These are phyloP conservation scores for Diutina mesorugosa DNA, from an alignment of 1,139 yeast species.

Conservation along the genomic window DNA sequence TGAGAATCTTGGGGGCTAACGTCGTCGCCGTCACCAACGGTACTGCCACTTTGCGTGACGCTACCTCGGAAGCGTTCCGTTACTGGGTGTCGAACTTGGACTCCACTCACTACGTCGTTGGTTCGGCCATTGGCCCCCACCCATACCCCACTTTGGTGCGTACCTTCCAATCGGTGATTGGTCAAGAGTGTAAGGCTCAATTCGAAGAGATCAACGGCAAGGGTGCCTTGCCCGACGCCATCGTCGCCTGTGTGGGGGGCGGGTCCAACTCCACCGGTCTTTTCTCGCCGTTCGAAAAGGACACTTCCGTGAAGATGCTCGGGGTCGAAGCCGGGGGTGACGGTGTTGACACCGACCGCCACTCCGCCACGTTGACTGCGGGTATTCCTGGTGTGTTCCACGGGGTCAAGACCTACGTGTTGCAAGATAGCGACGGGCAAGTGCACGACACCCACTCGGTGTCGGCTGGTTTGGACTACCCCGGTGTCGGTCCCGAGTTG, in stretches of 20 bases:
- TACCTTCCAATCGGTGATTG: constrained; percentile 96
- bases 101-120: constrained; percentile 87
- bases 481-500: constrained; percentile 98
- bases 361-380: constrained; percentile 85
- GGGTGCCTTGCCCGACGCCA: constrained; percentile 81
- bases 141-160: constrained; percentile 97
- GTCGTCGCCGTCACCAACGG: constrained; percentile 92
- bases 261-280: constrained; percentile 96
- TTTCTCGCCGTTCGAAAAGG: constrained; percentile 88
- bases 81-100: constrained; percentile 85
- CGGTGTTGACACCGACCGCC: constrained; percentile 75
- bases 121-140: constrained; percentile 98
- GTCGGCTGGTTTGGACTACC: constrained; percentile 96
- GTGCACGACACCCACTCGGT: constrained; percentile 96
- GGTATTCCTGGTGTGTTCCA: constrained; percentile 98
- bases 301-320: constrained; percentile 57
- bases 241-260: constrained; percentile 99
- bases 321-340: constrained; percentile 99
- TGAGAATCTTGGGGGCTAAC: constrained; percentile 91
- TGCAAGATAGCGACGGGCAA: constrained; percentile 89
- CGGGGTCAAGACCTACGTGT: constrained; percentile 88
- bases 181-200: constrained; percentile 87
- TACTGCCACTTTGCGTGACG: constrained; percentile 91
- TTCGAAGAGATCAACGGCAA: constrained; percentile 54
- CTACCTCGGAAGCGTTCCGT: constrained; percentile 94